Evolutionary conservation across 2,329 filamentous ascomycete species (phyloP).

Genomic region (Xylaria sp.): DNA sequence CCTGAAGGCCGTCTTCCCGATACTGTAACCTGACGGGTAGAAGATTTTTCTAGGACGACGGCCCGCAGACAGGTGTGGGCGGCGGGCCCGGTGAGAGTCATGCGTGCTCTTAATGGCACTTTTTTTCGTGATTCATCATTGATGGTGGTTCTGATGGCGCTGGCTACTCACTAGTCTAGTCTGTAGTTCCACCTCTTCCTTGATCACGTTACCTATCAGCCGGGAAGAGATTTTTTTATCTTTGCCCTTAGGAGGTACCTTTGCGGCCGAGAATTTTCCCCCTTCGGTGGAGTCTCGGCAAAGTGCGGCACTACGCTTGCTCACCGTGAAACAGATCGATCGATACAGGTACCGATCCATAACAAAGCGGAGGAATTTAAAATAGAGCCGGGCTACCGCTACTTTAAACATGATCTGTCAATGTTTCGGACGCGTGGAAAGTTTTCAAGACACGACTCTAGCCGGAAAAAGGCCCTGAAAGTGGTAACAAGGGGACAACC

Average conservation of each 20-base stretch:
- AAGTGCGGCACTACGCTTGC: slow-evolving; percentile 40
- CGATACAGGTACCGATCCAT: slow-evolving; percentile 11
- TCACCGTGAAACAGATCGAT: slow-evolving; percentile 29
- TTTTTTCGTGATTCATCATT: not conserved
- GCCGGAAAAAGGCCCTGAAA: not conserved
- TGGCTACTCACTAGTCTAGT: not conserved
- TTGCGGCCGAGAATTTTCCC: slow-evolving; percentile 30
- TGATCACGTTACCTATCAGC: not conserved
- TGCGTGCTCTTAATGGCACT: slow-evolving; percentile 6
- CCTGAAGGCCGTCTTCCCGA: too few species aligned
- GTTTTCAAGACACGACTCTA: not conserved
- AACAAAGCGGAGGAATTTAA: not conserved
- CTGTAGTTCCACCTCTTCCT: slow-evolving; percentile 3
- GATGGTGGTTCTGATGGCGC: not conserved
- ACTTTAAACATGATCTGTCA: not conserved
- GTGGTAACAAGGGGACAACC: not conserved
- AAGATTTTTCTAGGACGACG: slow-evolving; percentile 10
- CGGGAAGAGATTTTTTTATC: slow-evolving; percentile 9
- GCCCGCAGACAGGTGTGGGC: slow-evolving; percentile 23
- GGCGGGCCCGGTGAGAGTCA: slow-evolving; percentile 19
- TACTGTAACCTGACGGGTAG: too few species aligned
- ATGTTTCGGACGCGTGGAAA: not conserved
- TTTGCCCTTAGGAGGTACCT: not conserved
- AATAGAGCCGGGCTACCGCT: slow-evolving; percentile 1
- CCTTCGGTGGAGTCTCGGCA: slow-evolving; percentile 43